These are phyloP conservation scores for Ophiostoma pallidulum DNA, from an alignment of 2,329 filamentous ascomycete species.

Conservation along the genomic window DNA sequence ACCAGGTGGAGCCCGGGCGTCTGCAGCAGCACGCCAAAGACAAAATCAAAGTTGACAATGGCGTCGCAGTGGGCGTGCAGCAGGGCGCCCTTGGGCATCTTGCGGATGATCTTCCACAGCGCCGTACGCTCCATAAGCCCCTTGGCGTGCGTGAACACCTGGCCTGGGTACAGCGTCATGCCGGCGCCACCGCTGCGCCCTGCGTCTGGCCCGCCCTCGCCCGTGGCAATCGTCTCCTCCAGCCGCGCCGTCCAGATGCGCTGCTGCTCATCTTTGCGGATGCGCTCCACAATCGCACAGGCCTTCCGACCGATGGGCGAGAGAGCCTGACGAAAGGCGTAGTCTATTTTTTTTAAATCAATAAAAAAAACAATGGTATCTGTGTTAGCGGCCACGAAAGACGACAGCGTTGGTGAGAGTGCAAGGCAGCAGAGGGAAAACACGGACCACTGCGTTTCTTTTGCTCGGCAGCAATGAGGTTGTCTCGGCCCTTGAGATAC, in stretches of 20 bases:
- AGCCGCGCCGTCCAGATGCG: conserved; percentile 67
- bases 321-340: conserved; percentile 61
- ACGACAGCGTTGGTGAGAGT: background rate
- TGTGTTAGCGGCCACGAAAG: background rate
- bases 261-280: conserved; percentile 66
- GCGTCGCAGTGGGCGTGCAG: conserved; percentile 85
- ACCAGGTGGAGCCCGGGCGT: conserved; percentile 66
- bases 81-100: conserved; percentile 81
- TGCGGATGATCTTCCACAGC: conserved; percentile 74
- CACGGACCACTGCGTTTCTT: conserved; percentile 66
- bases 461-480: conserved; percentile 71
- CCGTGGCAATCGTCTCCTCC: conserved; percentile 58
- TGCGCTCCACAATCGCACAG: conserved; percentile 67
- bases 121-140: conserved; percentile 75
- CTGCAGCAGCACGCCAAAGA: conserved; percentile 61
- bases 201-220: conserved; percentile 39
- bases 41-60: conserved; percentile 78
- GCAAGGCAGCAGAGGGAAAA: conserved; percentile 12
- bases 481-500: conserved; percentile 66
- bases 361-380: too few species aligned
- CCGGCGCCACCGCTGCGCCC: conserved; percentile 3
- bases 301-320: conserved; percentile 72
- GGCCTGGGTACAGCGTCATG: conserved; percentile 60
- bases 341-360: conserved; percentile 44
- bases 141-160: conserved; percentile 87